Evolutionary conservation across 78 protist genomes (phyloP), one percentile per base, ranked within the genome.

Genomic region (slime mould (Dictyostelium discoideum)): DNA sequence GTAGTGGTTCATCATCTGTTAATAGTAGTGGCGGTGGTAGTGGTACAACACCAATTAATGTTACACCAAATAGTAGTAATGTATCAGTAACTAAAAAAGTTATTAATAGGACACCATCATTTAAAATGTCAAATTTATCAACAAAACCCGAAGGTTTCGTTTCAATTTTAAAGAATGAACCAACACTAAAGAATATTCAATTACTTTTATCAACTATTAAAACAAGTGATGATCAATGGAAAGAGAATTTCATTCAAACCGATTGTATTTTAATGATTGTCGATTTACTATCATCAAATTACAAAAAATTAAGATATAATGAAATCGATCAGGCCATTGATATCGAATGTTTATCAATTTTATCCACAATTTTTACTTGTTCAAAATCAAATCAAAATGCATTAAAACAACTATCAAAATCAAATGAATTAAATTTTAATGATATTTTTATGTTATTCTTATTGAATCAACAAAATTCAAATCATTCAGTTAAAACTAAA

Each of bases 381-480:
- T 40, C 26, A 6, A 48, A 50, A 18, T 29, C 39, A 32, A 32
- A 40, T 3, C 37, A 80, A 85, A 80, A n/a, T 65, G 74, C 84
- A 83, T 37, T 90, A 11, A 90, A 90, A 82, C 37, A 80, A 32
- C 26, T 90, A 29, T 54, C 77, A 48, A 60, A 46, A 63, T 60
- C 29, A 11, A 18, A 82, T 24, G 69, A 50, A 9, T 18, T 24
- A 32, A 32, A 44, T 10, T 90, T 90, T 73, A 48, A 14, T 20
- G 95, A 90, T 72, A 18, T 69, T 11, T 60, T 60, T 60, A 69
- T 69, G 77, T 26, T 69, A 69, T 20, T 90, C 24, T 73, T 82
- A 20, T 46, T 90, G 3, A 26, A 81, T 22, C 39, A 81, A 81
- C n/a, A 81, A 6, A 89, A 89, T 48, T 86, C 80, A 10, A 10